Percentiles rank a stretch among this genome's conserved stretches.
Conservation (phyloP, 2,329 filamentous ascomycete genomes). For the Teratosphaeriaceae sp. region DNA sequence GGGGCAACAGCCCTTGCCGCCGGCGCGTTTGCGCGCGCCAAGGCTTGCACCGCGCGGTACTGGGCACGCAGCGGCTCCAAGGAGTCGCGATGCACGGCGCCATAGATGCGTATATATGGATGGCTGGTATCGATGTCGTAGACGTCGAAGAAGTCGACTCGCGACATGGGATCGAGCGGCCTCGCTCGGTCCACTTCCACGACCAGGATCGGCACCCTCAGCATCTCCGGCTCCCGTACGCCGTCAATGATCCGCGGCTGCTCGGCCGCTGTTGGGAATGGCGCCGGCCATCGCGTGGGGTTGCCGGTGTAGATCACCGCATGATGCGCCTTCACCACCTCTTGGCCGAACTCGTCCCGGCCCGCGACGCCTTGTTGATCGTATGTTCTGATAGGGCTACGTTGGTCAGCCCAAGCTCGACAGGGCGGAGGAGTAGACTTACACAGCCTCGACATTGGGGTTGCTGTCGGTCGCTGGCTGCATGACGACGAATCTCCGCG, state of each 20-base stretch:
- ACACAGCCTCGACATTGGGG: no score
- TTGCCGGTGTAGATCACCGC: background rate
- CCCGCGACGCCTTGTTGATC: slow-evolving; percentile 3
- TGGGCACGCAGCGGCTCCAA: no score
- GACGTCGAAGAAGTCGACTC: slow-evolving; percentile 12
- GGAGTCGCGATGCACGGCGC: background rate
- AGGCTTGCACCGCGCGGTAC: no score
- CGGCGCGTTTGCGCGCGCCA: no score
- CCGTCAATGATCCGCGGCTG: background rate
- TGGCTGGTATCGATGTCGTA: background rate
- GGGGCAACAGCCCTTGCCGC: no score
- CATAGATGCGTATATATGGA: background rate
- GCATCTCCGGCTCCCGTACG: background rate
- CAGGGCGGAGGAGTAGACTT: no score
- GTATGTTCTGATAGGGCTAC: background rate
- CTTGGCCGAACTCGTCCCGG: no score
- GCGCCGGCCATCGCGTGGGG: background rate
- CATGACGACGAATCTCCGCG: no score
- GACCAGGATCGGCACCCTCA: slow-evolving; percentile 10
- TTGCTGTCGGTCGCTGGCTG: no score
- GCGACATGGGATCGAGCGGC: slow-evolving; percentile 9
- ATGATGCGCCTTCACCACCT: background rate
- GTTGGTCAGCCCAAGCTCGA: background rate
- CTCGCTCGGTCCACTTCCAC: slow-evolving; percentile 1
- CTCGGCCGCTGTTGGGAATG: background rate